phyloP scores from a whole-genome alignment of 768 basidiomycete genomes.

The Pulveroboletus ravenelii region DNA sequence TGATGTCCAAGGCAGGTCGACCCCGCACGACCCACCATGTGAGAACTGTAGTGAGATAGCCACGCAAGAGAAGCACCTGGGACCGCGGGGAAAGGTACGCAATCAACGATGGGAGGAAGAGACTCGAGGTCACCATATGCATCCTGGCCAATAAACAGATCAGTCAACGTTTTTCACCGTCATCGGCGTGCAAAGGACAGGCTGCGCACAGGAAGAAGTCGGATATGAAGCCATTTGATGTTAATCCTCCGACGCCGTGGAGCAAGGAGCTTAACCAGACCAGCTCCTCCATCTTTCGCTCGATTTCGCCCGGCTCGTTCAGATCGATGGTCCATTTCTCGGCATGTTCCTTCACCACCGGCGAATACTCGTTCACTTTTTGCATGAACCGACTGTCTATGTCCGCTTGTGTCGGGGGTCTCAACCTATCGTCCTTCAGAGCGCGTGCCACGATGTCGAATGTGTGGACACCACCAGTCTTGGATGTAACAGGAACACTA shows the following conservation, averaged over 20 bases:
- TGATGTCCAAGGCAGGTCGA: conserved; percentile 28
- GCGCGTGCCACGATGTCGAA: conserved; percentile 51
- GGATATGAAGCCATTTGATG: conserved; percentile 40
- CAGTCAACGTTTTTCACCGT: background rate
- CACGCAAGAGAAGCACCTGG: conserved; percentile 3
- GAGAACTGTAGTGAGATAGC: conserved; percentile 5
- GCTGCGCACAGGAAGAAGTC: conserved; percentile 49
- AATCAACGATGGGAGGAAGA: conserved; percentile 27
- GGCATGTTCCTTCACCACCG: conserved; percentile 18
- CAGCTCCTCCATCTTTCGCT: conserved; percentile 61
- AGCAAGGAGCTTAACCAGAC: conserved; percentile 52
- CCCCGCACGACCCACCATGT: conserved; percentile 23
- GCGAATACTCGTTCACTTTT: background rate
- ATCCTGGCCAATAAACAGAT: conserved; percentile 15
- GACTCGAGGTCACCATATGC: conserved; percentile 29
- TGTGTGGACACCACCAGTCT: conserved; percentile 24
- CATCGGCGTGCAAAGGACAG: rapidly evolving
- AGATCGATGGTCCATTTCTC: conserved; percentile 42
- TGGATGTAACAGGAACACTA: background rate
- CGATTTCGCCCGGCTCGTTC: conserved; percentile 34
- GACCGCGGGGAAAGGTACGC: conserved; percentile 10
- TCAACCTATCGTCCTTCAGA: conserved; percentile 40
- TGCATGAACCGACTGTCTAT: too few relatives aligned
- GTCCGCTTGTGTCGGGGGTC: too few relatives aligned
- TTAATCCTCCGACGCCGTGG: conserved; percentile 54